Base-by-base conservation (phyloP, 345 rosid species). In the Carallia brachiata region DNA sequence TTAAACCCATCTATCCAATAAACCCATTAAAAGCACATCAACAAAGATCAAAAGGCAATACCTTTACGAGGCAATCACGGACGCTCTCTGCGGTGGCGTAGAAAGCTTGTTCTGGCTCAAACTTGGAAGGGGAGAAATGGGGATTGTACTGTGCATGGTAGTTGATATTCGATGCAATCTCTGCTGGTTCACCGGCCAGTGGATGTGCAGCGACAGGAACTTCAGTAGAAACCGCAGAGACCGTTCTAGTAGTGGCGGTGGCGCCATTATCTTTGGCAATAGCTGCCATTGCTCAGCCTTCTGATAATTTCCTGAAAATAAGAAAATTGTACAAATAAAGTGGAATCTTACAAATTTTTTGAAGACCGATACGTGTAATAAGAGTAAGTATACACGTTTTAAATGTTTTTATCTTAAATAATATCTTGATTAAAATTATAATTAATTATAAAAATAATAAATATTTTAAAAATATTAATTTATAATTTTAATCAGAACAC, bases 81-180 rank as follows among this genome's bases (percentile, higher is more conserved):
- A 90, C 93, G 65, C 98, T 91, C 77, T 88, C 96, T 0, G 96
- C 96, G 0, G 97, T 85, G 40, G 97, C 91, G 68, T 71, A 94
- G 83, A 75, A 91, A 6, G 93, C 97, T 78, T 94, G 95, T 74
- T 90, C 97, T 0, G 90, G 89, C 61, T 88, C 90, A 44, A 91
- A 95, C 89, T 87, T 91, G 80, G 78, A 89, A 39, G 93, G 96
- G n/a, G 97, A 94, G 80, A 94, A 94, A 84, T 94, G 98, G 36
- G 98, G 97, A 75, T 83, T 86, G 77, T 78, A 91, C 54, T 82
- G 86, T 28, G 86, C 88, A 66, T 91, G 98, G 82, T 90, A 91
- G 63, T 78, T 69, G 78, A 94, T 90, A 69, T 95, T 92, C n/a
- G 89, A 87, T 1, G 97, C 97, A 66, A 95, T 86, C 44, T 84